A percentile compares a stretch with the other conserved stretches of the same genome.
These are phyloP conservation scores for Helenozyma baotianmanensis DNA, from an alignment of 805 yeast genomes.

Conservation along the genomic window DNA sequence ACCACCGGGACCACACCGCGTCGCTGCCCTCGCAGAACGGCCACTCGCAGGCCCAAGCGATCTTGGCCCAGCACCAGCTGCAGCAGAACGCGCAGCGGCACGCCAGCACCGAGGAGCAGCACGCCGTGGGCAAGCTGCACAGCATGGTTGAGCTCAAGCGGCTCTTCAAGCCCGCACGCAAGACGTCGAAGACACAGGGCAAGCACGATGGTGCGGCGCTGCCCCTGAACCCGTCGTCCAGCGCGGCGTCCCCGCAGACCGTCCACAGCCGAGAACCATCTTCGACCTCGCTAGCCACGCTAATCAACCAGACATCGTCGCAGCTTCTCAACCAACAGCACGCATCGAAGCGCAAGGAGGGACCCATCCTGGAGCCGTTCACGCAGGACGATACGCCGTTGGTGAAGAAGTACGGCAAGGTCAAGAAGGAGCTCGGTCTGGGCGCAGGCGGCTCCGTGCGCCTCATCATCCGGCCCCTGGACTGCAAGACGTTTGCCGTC, in stretches of 20 bases:
- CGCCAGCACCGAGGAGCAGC: conserved; percentile 17
- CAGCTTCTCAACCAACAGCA: conserved; percentile 24
- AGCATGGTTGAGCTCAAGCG: conserved; percentile 72
- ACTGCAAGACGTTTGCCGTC: conserved; percentile 73
- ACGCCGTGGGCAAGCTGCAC: conserved; percentile 30
- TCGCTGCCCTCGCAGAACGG: conserved; percentile 5
- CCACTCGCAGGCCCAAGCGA: conserved; percentile 7
- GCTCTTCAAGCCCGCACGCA: conserved; percentile 59
- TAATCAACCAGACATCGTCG: conserved; percentile 15
- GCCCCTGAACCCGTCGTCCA: neutral
- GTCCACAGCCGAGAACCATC: conserved; percentile 13
- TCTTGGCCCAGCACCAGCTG: conserved; percentile 5
- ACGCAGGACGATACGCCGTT: conserved; percentile 21
- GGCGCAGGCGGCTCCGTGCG: conserved; percentile 91
- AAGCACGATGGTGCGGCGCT: no score
- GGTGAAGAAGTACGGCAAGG: conserved; percentile 60
- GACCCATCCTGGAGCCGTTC: conserved; percentile 13
- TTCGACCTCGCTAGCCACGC: conserved; percentile 14
- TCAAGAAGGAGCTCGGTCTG: conserved; percentile 72
- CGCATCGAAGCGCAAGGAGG: conserved; percentile 12
- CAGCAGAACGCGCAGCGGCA: conserved; percentile 10
- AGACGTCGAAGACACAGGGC: conserved; percentile 15
- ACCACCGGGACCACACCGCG: conserved; percentile 17
- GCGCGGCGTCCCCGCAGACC: neutral
- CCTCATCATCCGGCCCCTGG: conserved; percentile 61